Evolutionary conservation across 306 rosid genomes (phyloP).

Genomic region (Cucurbita maxima): DNA sequence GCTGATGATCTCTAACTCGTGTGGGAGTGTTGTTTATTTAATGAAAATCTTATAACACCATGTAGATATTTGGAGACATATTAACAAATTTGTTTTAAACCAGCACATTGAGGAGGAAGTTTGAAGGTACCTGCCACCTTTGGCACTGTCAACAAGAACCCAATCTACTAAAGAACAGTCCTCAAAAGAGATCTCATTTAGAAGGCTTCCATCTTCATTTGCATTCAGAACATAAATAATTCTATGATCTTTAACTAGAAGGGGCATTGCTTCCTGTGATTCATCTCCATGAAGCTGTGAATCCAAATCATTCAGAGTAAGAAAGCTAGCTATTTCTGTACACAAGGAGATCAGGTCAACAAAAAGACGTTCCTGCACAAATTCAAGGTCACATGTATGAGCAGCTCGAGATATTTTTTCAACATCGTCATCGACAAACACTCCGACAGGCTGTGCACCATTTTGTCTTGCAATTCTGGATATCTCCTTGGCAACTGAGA

Average conservation of each 20-base stretch:
- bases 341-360: not conserved
- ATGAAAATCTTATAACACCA: not conserved
- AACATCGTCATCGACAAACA: slow-evolving; percentile 69
- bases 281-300: slow-evolving; percentile 80
- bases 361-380: slow-evolving; percentile 47
- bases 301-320: slow-evolving; percentile 12
- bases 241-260: slow-evolving; percentile 31
- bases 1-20: too few species aligned
- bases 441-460: slow-evolving; percentile 88
- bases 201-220: slow-evolving; percentile 50
- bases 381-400: slow-evolving; percentile 55
- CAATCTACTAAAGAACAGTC: slow-evolving; percentile 62
- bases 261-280: slow-evolving; percentile 56
- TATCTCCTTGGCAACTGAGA: slow-evolving; percentile 76
- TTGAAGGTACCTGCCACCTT: slow-evolving; percentile 61
- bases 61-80: not conserved
- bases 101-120: slow-evolving; percentile 5
- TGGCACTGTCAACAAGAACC: slow-evolving; percentile 76
- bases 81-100: not conserved
- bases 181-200: slow-evolving; percentile 44
- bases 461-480: slow-evolving; percentile 61
- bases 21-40: not conserved
- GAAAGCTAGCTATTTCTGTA: slow-evolving; percentile 2
- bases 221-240: slow-evolving; percentile 84
- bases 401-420: slow-evolving; percentile 60